Evolutionary conservation across 441 rosid genomes (phyloP).

Genomic region (Populus hybrid): DNA sequence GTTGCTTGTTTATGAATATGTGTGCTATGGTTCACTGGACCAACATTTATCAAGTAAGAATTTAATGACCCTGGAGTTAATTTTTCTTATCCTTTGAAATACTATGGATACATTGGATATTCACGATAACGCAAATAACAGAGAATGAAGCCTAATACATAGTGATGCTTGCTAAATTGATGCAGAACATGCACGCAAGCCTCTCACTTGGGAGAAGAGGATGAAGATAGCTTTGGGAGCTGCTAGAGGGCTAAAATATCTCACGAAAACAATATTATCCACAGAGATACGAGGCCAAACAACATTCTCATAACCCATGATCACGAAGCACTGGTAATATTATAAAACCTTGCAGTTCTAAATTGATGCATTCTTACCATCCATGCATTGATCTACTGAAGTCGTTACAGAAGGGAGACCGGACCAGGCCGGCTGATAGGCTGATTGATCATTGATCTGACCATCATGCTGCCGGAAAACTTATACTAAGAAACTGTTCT

Average conservation of each 20-base stretch:
- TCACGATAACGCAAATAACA: not conserved
- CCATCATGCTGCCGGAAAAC: not conserved
- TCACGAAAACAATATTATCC: conserved; percentile 47
- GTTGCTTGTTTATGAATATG: conserved; percentile 82
- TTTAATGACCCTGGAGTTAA: not conserved
- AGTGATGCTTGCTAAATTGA: conserved; percentile 17
- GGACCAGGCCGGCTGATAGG: not conserved
- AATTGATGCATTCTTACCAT: conserved; percentile 42
- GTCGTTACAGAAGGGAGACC: not conserved
- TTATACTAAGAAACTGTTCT: not conserved
- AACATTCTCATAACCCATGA: conserved; percentile 38
- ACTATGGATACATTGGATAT: conserved; percentile 34
- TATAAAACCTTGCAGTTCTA: conserved; percentile 10
- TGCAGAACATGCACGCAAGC: conserved; percentile 75
- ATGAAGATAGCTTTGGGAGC: conserved; percentile 77
- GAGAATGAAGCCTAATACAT: conserved; percentile 6
- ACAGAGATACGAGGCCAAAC: conserved; percentile 56
- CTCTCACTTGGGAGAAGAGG: conserved; percentile 64
- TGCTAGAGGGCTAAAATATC: conserved; percentile 68
- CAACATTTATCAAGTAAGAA: conserved; percentile 51
- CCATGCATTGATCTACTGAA: not conserved
- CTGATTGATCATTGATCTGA: no score
- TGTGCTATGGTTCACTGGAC: conserved; percentile 55
- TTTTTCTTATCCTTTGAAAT: conserved; percentile 29
- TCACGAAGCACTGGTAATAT: conserved; percentile 47